These are phyloP conservation scores for Ambispora gerdemannii DNA, from an alignment of 192 early-diverging fungal species.

Conservation along the genomic window DNA sequence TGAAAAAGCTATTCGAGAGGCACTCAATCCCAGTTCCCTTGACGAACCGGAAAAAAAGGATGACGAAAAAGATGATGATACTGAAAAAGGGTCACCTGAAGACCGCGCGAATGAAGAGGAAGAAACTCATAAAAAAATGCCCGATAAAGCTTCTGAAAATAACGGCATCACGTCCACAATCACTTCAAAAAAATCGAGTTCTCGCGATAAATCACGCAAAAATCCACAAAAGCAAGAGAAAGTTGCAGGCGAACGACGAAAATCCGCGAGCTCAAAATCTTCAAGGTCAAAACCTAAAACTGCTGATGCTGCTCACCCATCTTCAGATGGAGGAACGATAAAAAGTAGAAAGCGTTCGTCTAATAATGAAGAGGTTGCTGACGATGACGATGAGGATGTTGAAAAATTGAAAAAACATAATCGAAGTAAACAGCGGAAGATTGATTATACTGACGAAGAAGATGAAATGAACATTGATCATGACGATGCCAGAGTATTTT, in stretches of 20 bases:
- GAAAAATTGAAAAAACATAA: conserved; percentile 13
- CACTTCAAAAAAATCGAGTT: conserved; percentile 14
- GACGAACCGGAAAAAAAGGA: conserved; percentile 2
- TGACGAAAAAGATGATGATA: not conserved
- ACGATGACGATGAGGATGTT: not conserved
- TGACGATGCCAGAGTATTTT: not conserved
- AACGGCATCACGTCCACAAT: too few relatives aligned
- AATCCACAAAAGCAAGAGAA: not conserved
- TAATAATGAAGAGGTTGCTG: not conserved
- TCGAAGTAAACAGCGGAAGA: conserved; percentile 21
- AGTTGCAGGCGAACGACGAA: not conserved
- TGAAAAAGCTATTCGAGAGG: conserved; percentile 25
- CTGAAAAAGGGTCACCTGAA: not conserved
- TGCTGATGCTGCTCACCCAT: not conserved
- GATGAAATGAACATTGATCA: conserved; percentile 22
- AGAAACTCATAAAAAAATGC: conserved; percentile 9
- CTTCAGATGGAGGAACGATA: not conserved
- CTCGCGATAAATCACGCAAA: not conserved
- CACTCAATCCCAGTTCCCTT: conserved; percentile 15
- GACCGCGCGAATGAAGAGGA: conserved; percentile 1
- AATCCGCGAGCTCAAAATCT: conserved; percentile 1
- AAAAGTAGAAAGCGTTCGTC: conserved; percentile 4
- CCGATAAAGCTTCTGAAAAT: conserved; percentile 13
- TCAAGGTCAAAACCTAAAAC: not conserved
- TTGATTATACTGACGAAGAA: conserved; percentile 25